Percentiles rank a stretch among this genome's conserved stretches.
Evolutionary conservation across 2,329 filamentous ascomycete species (phyloP).

Genomic region (Aspergillus sp.): DNA sequence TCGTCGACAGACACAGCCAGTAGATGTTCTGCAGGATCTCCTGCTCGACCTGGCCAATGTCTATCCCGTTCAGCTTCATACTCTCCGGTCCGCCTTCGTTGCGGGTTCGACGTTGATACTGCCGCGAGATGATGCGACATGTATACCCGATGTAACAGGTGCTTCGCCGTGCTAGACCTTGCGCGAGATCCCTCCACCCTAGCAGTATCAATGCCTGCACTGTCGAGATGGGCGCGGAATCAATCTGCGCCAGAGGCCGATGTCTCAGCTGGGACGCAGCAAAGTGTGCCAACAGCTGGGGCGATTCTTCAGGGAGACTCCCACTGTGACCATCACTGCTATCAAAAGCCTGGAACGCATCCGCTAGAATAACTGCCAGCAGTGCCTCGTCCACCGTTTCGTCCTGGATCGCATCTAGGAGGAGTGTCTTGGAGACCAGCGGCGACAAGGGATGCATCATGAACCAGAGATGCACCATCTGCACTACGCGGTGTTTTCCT

Average conservation of each 20-base stretch:
- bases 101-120: not conserved
- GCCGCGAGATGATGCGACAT: not conserved
- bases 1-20: not conserved
- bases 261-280: not conserved
- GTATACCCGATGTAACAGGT: not conserved
- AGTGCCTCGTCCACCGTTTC: not conserved
- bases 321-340: not conserved
- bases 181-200: not conserved
- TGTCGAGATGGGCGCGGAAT: not conserved
- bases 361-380: not conserved
- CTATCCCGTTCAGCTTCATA: too few species aligned
- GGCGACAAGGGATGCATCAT: not conserved
- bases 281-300: not conserved
- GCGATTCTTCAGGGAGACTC: not conserved
- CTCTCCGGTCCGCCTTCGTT: too few species aligned
- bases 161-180: not conserved
- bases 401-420: not conserved
- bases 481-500: not conserved
- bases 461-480: not conserved
- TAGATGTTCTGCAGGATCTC: not conserved
- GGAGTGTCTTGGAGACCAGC: not conserved
- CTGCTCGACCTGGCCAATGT: not conserved
- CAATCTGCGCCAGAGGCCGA: not conserved
- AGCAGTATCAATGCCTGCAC: not conserved
- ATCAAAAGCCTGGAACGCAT: not conserved